phyloP scores from a whole-genome alignment of 2,329 filamentous ascomycete genomes.

The Zarea fungicola region DNA sequence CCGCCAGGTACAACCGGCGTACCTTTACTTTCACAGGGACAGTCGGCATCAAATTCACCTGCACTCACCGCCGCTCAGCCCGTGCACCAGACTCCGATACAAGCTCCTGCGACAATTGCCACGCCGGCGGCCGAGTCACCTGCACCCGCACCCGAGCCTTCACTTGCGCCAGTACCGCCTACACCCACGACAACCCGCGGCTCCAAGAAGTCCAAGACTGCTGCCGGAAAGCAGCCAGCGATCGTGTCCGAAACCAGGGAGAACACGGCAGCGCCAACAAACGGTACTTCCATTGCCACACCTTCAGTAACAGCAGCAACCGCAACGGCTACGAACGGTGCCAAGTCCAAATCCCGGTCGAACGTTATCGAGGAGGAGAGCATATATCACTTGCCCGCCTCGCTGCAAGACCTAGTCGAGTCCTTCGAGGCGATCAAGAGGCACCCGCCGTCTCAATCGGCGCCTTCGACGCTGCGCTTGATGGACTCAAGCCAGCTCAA shows the following conservation, averaged over 20 bases:
- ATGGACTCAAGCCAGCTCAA: constrained; percentile 68
- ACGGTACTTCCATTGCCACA: constrained; percentile 43
- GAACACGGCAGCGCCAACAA: constrained; percentile 44
- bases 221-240: constrained; percentile 38
- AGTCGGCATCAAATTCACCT: constrained; percentile 25
- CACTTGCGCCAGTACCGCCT: constrained; percentile 22
- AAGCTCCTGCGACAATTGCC: constrained; percentile 23
- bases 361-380: constrained; percentile 62
- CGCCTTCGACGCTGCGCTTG: constrained; percentile 66
- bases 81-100: constrained; percentile 24
- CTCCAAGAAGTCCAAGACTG: constrained; percentile 37
- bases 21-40: constrained; percentile 43
- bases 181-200: constrained; percentile 12
- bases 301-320: constrained; percentile 48
- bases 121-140: constrained; percentile 19
- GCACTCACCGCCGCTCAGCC: constrained; percentile 44
- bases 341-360: constrained; percentile 41
- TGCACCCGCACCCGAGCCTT: constrained; percentile 10
- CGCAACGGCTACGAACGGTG: constrained; percentile 38
- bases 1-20: constrained; percentile 62
- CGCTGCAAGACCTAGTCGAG: constrained; percentile 82
- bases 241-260: constrained; percentile 38
- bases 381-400: constrained; percentile 86
- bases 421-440: constrained; percentile 82
- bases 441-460: constrained; percentile 54